Evolutionary conservation across 768 basidiomycete genomes (phyloP).

Genomic region (Roridomyces roridus): DNA sequence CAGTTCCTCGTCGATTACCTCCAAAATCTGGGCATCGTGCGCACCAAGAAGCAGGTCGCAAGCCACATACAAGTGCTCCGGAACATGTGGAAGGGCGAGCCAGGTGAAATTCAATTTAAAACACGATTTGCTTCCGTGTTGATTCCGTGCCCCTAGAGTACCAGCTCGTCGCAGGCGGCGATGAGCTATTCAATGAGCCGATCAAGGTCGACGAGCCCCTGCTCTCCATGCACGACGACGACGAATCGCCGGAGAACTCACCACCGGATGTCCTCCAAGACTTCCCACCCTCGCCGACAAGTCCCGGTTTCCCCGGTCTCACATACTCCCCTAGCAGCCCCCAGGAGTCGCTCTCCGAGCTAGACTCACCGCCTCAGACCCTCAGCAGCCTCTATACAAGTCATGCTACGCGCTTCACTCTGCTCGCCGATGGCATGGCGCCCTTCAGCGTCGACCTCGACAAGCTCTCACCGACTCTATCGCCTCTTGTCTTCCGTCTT

Average conservation of each 20-base stretch:
- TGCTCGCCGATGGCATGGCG: slow-evolving; percentile 75
- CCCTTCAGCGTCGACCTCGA: slow-evolving; percentile 66
- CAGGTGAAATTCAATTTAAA: slow-evolving; percentile 50
- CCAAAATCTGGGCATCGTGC: slow-evolving; percentile 68
- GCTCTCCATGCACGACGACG: slow-evolving; percentile 54
- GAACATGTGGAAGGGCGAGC: slow-evolving; percentile 89
- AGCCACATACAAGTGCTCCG: slow-evolving; percentile 85
- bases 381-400: slow-evolving; percentile 32
- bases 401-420: slow-evolving; percentile 47
- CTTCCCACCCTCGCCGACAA: slow-evolving; percentile 50
- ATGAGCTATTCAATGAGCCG: slow-evolving; percentile 66
- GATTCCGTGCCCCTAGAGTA: slow-evolving; percentile 54
- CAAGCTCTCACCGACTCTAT: slow-evolving; percentile 48
- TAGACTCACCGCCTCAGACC: slow-evolving; percentile 14
- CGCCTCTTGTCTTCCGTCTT: slow-evolving; percentile 56
- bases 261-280: slow-evolving; percentile 51
- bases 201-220: slow-evolving; percentile 65
- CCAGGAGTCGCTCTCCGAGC: slow-evolving; percentile 16
- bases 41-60: slow-evolving; percentile 89
- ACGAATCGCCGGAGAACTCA: slow-evolving; percentile 51
- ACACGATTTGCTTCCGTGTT: slow-evolving; percentile 6
- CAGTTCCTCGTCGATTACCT: slow-evolving; percentile 87
- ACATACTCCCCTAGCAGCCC: slow-evolving; percentile 24
- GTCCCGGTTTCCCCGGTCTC: slow-evolving; percentile 21
- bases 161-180: slow-evolving; percentile 80